Evolutionary conservation across 106 monocot genomes (phyloP).

Genomic region (Vanilla planifolia): DNA sequence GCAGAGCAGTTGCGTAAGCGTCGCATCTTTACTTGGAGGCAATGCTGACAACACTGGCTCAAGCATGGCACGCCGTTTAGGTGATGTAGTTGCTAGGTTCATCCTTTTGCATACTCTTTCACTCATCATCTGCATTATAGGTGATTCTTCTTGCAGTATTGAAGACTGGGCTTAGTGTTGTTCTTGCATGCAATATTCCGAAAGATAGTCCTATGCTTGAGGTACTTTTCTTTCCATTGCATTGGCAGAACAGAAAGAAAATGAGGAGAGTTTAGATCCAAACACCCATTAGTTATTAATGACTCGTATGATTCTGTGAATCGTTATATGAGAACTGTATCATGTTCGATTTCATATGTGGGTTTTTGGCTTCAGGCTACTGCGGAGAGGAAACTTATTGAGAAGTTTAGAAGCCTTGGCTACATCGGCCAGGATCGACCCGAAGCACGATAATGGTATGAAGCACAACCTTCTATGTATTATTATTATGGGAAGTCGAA

Average conservation of each 20-base stretch:
- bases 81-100: constrained; percentile 7
- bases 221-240: too few relatives aligned
- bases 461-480: too few relatives aligned
- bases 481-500: too few relatives aligned
- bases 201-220: constrained; percentile 25
- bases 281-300: too few relatives aligned
- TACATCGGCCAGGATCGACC: too few relatives aligned
- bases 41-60: constrained; percentile 19
- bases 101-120: neutral
- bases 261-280: too few relatives aligned
- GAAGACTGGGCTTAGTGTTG: constrained; percentile 21
- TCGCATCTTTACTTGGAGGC: constrained; percentile 18
- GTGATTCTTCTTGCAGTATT: constrained; percentile 13
- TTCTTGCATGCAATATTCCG: constrained; percentile 25
- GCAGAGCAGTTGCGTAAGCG: constrained; percentile 20
- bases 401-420: constrained; percentile 15
- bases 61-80: constrained; percentile 18
- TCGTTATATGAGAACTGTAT: neutral
- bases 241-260: too few relatives aligned
- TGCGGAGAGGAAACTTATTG: constrained; percentile 17
- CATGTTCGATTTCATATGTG: neutral
- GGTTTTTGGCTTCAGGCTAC: constrained; percentile 13
- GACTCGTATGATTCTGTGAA: neutral
- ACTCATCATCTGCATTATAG: neutral
- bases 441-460: too few relatives aligned